phyloP scores from a whole-genome alignment of 2,329 filamentous ascomycete species.

The Trematosphaeria pertusa region DNA sequence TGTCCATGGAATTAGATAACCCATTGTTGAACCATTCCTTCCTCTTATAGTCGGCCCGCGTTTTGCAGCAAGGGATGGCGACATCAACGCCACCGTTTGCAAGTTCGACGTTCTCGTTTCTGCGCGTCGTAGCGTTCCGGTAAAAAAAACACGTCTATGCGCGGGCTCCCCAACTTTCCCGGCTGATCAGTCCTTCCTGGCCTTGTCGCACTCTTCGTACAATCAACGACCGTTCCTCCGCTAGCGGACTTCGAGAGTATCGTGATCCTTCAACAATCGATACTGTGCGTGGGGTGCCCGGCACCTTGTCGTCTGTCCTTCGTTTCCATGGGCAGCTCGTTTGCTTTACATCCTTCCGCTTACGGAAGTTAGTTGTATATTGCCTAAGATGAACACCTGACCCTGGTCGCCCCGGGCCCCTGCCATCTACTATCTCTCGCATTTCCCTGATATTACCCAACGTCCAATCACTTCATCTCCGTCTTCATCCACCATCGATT shows the following conservation, averaged over 20 bases:
- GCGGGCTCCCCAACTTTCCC: neutral
- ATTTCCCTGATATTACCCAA: neutral
- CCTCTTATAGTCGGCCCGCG: constrained; percentile 4
- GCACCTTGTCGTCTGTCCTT: neutral
- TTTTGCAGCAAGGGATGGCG: constrained; percentile 1
- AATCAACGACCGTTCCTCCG: constrained; percentile 1
- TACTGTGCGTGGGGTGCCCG: neutral
- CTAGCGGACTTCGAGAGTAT: neutral
- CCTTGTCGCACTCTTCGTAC: neutral
- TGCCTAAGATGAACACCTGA: constrained; percentile 16
- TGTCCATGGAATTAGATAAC: constrained; percentile 1
- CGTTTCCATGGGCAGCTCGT: too few relatives aligned
- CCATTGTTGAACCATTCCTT: neutral
- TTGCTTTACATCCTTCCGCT: constrained; percentile 21
- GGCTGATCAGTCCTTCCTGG: neutral
- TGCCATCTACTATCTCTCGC: constrained; percentile 3
- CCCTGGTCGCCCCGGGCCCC: constrained; percentile 8
- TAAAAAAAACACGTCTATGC: neutral
- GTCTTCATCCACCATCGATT: constrained; percentile 5
- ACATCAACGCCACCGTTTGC: too few relatives aligned
- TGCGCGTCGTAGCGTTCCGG: neutral
- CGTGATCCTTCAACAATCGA: neutral
- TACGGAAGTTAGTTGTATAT: constrained; percentile 19
- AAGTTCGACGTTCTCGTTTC: neutral
- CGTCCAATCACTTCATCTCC: constrained; percentile 11